A percentile compares a stretch with the other conserved stretches of the same genome.
Conservation (phyloP, 352 stramenopile species). For the Paralagenidium karlingii region DNA sequence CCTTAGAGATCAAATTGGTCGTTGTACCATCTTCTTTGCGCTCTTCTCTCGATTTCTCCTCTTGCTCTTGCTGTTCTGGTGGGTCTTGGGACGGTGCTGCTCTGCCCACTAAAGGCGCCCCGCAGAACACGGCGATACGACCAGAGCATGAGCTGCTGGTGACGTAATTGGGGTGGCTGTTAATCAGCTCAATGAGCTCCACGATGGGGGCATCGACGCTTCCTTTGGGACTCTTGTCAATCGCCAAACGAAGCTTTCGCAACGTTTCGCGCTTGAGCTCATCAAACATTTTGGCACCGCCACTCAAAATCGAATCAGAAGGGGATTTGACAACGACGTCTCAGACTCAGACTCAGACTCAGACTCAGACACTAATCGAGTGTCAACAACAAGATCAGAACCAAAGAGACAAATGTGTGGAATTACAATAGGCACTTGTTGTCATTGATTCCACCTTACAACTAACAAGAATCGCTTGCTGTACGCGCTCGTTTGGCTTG, state of each 20-base stretch:
- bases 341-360: conserved; percentile 1
- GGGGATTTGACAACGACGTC: background rate
- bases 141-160: conserved; percentile 87
- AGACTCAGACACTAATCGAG: background rate
- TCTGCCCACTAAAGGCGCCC: conserved; percentile 13
- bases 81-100: background rate
- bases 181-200: conserved; percentile 80
- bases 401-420: background rate
- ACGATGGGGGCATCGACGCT: conserved; percentile 83
- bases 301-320: background rate
- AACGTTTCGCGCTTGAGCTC: conserved; percentile 79
- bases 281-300: conserved; percentile 23
- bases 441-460: no score
- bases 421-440: no score
- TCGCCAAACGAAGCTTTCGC: conserved; percentile 64
- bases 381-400: background rate
- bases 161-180: conserved; percentile 77
- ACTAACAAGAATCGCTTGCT: background rate
- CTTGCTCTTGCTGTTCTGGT: no score
- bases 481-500: background rate
- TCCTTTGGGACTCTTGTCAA: conserved; percentile 87
- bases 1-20: conserved; percentile 72
- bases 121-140: conserved; percentile 80
- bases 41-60: no score
- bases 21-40: no score